Percentiles rank a stretch among this genome's conserved stretches.
These are phyloP conservation scores for Pleurotus eryngii DNA, from an alignment of 768 basidiomycete genomes.

Conservation along the genomic window DNA sequence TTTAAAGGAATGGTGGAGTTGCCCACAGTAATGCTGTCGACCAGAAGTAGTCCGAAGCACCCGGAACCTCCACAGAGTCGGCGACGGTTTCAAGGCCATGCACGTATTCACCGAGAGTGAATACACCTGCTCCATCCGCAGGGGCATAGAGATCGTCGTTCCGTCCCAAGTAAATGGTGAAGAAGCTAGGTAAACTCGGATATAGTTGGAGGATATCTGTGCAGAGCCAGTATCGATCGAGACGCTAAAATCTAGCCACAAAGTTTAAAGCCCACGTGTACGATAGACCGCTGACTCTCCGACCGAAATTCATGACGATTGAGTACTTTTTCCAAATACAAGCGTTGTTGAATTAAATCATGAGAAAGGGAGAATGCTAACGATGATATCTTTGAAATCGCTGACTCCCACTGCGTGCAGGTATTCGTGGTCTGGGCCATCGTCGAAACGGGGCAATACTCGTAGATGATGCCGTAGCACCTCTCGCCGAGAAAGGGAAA, in stretches of 20 bases:
- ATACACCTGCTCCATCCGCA: slow-evolving; percentile 46
- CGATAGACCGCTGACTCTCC: too few species aligned
- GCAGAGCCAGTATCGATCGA: not conserved
- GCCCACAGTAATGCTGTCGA: slow-evolving; percentile 58
- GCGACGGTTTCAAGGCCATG: slow-evolving; percentile 45
- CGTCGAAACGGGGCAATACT: too few species aligned
- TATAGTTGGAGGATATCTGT: slow-evolving; percentile 58
- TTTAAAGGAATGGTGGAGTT: slow-evolving; percentile 44
- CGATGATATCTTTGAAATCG: too few species aligned
- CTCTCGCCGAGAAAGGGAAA: too few species aligned
- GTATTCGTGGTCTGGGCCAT: too few species aligned
- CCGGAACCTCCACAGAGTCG: slow-evolving; percentile 46
- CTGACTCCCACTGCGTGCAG: too few species aligned
- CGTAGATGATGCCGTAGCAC: too few species aligned
- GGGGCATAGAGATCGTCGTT: slow-evolving; percentile 44
- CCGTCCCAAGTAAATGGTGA: slow-evolving; percentile 65
- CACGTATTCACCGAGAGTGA: slow-evolving; percentile 61
- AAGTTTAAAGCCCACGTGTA: too few species aligned
- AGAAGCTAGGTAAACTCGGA: slow-evolving; percentile 49
- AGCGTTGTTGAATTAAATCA: too few species aligned
- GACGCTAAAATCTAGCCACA: not conserved
- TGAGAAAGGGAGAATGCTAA: too few species aligned
- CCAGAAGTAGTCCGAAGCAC: slow-evolving; percentile 46
- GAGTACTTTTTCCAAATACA: too few species aligned
- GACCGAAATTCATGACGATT: too few species aligned